Evolutionary conservation across 441 rosid genomes (phyloP), one percentile per base, ranked within the genome.

Genomic region (Pelargonium australe): DNA sequence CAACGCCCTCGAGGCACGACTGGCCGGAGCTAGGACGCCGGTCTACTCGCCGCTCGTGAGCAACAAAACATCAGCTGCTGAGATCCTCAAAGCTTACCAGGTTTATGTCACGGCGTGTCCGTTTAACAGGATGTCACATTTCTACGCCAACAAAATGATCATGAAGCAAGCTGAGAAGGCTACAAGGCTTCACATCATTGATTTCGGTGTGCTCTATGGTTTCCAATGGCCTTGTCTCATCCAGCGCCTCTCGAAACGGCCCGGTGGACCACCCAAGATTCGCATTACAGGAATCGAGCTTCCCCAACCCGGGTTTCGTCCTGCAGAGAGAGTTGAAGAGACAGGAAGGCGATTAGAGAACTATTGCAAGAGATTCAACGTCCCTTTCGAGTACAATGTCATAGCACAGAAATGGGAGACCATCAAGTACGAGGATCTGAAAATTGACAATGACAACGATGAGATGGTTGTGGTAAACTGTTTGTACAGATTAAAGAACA

Each of bases 151-250:
- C 78, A 77, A 74, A 47, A 85, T 84, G 34, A 88, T 95, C 66
- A 1, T 72, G 70, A 80, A 84, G 62, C 75, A 75, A n/a, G 82
- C 92, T 12, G 79, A 82, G 68, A 84, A 82, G 51, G 86, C 88
- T 41, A 78, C 81, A 0, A 83, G 81, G 20, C 80, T 95, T 5
- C 97, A 90, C 76, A 86, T 95, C 37, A 81, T 95, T 60, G 96
- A 95, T 76, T 89, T 95, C 17, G 99, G 99, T 25, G 82, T 91
- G 67, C 85, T 82, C 62, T 95, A 95, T 68, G 99, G 99, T 20
- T 95, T 88, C 70, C 99, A 95, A 45, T 95, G 97, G 99, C 99
- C 99, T 76, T 87, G 94, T 14, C 84, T 91, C 11, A 90, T 95
- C 64, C 90, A 85, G 72, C 85, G 88, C 1, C 70, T 95, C 53